These are phyloP conservation scores for Blechomonas ayalai DNA, from an alignment of 208 protist genomes.

Conservation along the genomic window DNA sequence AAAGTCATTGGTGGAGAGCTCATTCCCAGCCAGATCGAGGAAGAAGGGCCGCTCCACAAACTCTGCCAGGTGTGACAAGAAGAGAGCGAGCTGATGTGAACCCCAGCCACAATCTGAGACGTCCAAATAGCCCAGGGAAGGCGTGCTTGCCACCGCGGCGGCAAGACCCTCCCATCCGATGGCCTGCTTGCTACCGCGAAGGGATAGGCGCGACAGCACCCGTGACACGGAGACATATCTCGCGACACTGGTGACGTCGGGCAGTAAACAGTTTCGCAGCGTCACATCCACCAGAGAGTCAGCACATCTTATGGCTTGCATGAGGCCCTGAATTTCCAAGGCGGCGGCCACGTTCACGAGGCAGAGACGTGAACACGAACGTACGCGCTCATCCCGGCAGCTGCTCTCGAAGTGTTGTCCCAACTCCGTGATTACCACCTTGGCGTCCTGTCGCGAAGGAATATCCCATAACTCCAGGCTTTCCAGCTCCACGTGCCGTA, in stretches of 20 bases:
- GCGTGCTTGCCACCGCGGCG: conserved; percentile 14
- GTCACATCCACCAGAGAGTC: conserved; percentile 6
- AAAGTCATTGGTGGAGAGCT: conserved; percentile 22
- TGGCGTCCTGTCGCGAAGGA: conserved; percentile 24
- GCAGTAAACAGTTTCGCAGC: conserved; percentile 15
- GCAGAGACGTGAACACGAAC: conserved; percentile 16
- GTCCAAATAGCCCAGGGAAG: conserved; percentile 18
- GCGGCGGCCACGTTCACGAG: conserved; percentile 7
- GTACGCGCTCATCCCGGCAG: too few species aligned
- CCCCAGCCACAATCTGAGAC: conserved; percentile 35
- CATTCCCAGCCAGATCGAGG: conserved; percentile 36
- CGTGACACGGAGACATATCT: conserved; percentile 16
- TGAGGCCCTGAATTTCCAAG: conserved; percentile 2
- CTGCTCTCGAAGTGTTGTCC: too few species aligned
- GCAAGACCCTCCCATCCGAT: conserved; percentile 26
- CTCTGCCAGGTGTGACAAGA: conserved; percentile 14
- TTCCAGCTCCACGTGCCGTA: conserved; percentile 32
- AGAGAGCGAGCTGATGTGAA: conserved; percentile 15
- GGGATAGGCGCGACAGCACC: conserved; percentile 27
- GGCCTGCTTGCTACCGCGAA: conserved; percentile 30
- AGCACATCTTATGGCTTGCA: neutral
- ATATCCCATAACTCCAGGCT: conserved; percentile 28
- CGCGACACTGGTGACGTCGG: conserved; percentile 10
- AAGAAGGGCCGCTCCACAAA: conserved; percentile 28
- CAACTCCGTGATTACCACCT: conserved; percentile 35